A percentile compares a stretch with the other conserved stretches of the same genome.
Conservation (phyloP, 2,329 filamentous ascomycete genomes). For the Tolypocladium cylindrosporum region DNA sequence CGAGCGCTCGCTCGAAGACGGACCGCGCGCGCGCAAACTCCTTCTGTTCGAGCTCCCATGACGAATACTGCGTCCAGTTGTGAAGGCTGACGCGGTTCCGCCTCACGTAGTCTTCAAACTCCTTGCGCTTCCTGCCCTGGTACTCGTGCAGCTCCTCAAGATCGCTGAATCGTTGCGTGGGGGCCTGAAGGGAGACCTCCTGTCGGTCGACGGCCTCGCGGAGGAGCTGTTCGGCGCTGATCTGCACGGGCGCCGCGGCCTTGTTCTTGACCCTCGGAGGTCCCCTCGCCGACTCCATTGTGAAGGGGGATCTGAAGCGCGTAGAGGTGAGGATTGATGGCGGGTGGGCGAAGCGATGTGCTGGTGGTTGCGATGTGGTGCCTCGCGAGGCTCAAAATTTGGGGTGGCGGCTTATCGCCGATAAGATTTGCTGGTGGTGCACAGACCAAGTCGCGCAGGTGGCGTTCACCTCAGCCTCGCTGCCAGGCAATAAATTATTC, state of each 20-base stretch:
- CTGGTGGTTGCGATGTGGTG: slow-evolving; percentile 2
- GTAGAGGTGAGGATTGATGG: not conserved
- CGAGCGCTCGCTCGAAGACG: slow-evolving; percentile 89
- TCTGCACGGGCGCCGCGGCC: slow-evolving; percentile 80
- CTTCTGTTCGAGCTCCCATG: slow-evolving; percentile 97
- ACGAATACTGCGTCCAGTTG: slow-evolving; percentile 97
- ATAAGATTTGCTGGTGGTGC: not conserved
- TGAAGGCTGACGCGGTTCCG: slow-evolving; percentile 93
- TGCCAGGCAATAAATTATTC: not conserved
- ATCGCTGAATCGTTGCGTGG: slow-evolving; percentile 90
- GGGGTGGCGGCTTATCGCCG: not conserved
- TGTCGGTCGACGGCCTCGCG: slow-evolving; percentile 96
- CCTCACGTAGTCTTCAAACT: slow-evolving; percentile 96
- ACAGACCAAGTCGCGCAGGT: not conserved
- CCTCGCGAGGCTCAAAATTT: slow-evolving; percentile 14
- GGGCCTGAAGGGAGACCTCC: slow-evolving; percentile 77
- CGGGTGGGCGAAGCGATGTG: not conserved
- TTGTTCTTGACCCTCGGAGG: slow-evolving; percentile 98
- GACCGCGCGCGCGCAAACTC: slow-evolving; percentile 86
- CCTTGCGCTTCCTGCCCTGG: slow-evolving; percentile 89
- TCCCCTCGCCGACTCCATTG: slow-evolving; percentile 83
- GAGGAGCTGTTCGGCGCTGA: slow-evolving; percentile 93
- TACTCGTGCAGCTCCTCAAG: slow-evolving; percentile 97
- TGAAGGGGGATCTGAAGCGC: slow-evolving; percentile 15
- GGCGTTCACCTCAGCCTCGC: not conserved